These are phyloP conservation scores for Lentinula sp. DNA, from an alignment of 768 basidiomycete genomes.

Conservation along the genomic window DNA sequence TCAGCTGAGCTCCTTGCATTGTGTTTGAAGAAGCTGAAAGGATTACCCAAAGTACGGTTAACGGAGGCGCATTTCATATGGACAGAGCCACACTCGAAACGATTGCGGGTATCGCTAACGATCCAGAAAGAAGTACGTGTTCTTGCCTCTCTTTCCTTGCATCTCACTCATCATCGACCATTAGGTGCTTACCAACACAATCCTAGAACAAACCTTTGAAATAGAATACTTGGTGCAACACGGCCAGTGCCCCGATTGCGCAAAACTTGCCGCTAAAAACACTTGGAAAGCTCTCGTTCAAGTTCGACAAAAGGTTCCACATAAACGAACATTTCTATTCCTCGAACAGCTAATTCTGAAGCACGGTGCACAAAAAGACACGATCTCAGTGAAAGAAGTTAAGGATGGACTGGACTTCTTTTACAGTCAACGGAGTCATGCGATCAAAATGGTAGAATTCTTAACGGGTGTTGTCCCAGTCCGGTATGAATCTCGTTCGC, in stretches of 20 bases:
- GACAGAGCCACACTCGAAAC: slow-evolving; percentile 98
- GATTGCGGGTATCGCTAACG: slow-evolving; percentile 87
- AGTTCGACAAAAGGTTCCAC: slow-evolving; percentile 97
- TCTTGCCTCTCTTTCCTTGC: neutral
- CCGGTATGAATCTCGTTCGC: slow-evolving; percentile 45
- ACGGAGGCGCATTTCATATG: slow-evolving; percentile 99
- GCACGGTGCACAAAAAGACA: slow-evolving; percentile 95
- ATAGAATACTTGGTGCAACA: slow-evolving; percentile 93
- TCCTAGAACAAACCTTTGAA: slow-evolving; percentile 96
- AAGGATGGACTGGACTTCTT: slow-evolving; percentile 97
- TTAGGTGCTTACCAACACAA: slow-evolving; percentile 90
- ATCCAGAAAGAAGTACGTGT: slow-evolving; percentile 92
- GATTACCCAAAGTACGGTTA: slow-evolving; percentile 86
- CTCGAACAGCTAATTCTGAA: slow-evolving; percentile 96
- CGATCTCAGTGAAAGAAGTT: slow-evolving; percentile 88
- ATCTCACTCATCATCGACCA: slow-evolving; percentile 2
- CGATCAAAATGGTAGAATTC: slow-evolving; percentile 96
- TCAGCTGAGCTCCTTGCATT: slow-evolving; percentile 91
- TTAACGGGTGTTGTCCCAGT: slow-evolving; percentile 82
- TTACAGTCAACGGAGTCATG: slow-evolving; percentile 85
- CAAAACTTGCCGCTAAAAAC: slow-evolving; percentile 94
- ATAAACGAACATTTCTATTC: slow-evolving; percentile 97
- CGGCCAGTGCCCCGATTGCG: slow-evolving; percentile 92
- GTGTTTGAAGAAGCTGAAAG: slow-evolving; percentile 92
- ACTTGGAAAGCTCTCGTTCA: slow-evolving; percentile 98